phyloP scores from a whole-genome alignment of 768 basidiomycete species.

The Serendipita sp. region DNA sequence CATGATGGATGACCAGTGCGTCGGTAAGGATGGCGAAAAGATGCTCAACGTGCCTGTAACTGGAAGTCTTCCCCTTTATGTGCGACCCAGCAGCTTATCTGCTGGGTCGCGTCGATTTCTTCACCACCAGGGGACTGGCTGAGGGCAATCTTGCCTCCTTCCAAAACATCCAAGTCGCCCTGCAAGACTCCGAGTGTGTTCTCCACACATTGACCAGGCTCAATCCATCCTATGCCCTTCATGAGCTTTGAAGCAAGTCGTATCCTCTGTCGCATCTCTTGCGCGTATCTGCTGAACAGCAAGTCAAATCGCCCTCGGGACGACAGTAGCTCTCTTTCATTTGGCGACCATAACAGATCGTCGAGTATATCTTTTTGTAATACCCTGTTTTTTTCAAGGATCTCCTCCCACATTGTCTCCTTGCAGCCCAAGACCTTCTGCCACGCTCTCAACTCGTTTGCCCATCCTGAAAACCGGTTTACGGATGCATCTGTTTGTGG shows the following conservation, averaged over 20 bases:
- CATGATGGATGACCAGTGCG: no score
- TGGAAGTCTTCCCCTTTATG: neutral
- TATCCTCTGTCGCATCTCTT: neutral
- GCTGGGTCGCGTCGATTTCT: neutral
- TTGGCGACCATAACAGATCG: neutral
- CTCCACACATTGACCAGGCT: neutral
- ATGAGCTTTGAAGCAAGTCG: neutral
- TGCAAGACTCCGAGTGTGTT: neutral
- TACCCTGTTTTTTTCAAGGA: neutral
- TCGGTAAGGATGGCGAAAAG: no score
- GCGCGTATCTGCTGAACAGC: neutral
- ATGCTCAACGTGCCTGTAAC: neutral
- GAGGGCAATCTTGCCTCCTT: neutral
- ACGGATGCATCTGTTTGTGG: neutral
- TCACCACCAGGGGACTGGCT: neutral
- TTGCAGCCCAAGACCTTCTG: neutral
- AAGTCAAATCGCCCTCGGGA: neutral
- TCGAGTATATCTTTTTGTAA: neutral
- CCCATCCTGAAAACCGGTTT: neutral
- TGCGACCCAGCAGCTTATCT: neutral
- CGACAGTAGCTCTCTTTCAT: neutral
- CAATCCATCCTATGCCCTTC: neutral
- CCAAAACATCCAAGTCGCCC: neutral
- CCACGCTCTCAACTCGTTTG: neutral
- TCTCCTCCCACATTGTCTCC: constrained; percentile 3